phyloP scores from a whole-genome alignment of 768 basidiomycete species.

The Pisolithus microcarpus region DNA sequence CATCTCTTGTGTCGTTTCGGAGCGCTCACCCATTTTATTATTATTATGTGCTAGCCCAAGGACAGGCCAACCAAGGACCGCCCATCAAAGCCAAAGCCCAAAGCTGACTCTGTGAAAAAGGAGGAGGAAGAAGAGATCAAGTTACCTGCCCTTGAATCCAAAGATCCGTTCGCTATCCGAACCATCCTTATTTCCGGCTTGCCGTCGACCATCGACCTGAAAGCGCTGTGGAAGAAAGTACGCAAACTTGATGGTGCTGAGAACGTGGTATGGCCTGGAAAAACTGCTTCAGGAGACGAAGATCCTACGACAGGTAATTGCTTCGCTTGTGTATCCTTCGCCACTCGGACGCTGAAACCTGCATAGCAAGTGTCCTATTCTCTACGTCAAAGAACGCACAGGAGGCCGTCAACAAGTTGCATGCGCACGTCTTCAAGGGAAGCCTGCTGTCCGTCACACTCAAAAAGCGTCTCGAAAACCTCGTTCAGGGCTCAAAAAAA shows the following conservation, averaged over 20 bases:
- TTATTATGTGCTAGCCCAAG: slow-evolving; percentile 32
- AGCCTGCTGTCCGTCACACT: slow-evolving; percentile 77
- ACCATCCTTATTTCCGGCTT: slow-evolving; percentile 77
- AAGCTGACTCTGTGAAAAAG: slow-evolving; percentile 24
- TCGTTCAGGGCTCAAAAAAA: slow-evolving; percentile 41
- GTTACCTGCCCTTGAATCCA: slow-evolving; percentile 28
- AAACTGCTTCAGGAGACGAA: slow-evolving; percentile 33
- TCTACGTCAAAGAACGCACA: slow-evolving; percentile 57
- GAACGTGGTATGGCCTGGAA: slow-evolving; percentile 64
- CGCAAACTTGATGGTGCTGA: slow-evolving; percentile 75
- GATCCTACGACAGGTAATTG: slow-evolving; percentile 44
- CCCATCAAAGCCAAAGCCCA: slow-evolving; percentile 21
- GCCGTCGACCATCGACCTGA: slow-evolving; percentile 53
- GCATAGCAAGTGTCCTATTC: slow-evolving; percentile 70
- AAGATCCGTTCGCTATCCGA: slow-evolving; percentile 78
- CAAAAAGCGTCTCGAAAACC: slow-evolving; percentile 75
- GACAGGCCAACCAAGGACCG: slow-evolving; percentile 25
- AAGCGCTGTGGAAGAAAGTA: slow-evolving; percentile 77
- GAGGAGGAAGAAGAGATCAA: slow-evolving; percentile 31
- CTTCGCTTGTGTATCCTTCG: not conserved
- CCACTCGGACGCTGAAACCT: not conserved
- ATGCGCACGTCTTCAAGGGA: slow-evolving; percentile 92
- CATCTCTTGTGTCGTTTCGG: not conserved
- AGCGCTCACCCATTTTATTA: not conserved
- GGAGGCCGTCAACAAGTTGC: slow-evolving; percentile 70